Evolutionary conservation across 768 basidiomycete species (phyloP).

Genomic region (Basidioascus undulatus): DNA sequence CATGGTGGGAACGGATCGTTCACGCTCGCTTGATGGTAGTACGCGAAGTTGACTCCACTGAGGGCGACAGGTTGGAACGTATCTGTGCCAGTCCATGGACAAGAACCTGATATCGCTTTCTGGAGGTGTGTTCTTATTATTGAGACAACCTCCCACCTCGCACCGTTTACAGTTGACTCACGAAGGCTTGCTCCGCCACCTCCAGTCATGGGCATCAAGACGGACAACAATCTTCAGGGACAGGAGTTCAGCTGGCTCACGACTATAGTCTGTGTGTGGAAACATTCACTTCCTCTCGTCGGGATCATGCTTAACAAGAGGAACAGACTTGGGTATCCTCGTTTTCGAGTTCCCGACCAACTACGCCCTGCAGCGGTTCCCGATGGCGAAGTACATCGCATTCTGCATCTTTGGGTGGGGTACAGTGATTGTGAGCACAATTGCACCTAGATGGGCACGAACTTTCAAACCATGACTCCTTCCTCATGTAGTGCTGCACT

Average conservation of each 20-base stretch:
- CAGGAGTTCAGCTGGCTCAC: constrained; percentile 28
- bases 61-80: too few species aligned
- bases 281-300: constrained; percentile 5
- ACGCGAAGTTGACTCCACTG: constrained; percentile 8
- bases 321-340: constrained; percentile 9
- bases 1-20: constrained; percentile 28
- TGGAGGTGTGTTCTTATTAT: too few species aligned
- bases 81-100: too few species aligned
- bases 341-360: constrained; percentile 29
- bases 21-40: constrained; percentile 29
- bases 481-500: too few species aligned
- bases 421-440: constrained; percentile 24
- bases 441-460: too few species aligned
- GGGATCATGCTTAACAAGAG: constrained; percentile 11
- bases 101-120: too few species aligned
- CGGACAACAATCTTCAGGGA: constrained; percentile 25
- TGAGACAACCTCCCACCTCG: too few species aligned
- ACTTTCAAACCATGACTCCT: too few species aligned
- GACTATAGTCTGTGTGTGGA: too few species aligned
- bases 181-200: too few species aligned
- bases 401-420: constrained; percentile 26
- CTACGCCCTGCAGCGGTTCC: constrained; percentile 26
- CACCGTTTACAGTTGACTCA: too few species aligned
- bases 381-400: constrained; percentile 28
- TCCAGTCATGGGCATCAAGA: constrained; percentile 15